Evolutionary conservation across 2,329 filamentous ascomycete genomes (phyloP), one percentile per base, ranked within the genome.

Genomic region (Aspergillus melleus): DNA sequence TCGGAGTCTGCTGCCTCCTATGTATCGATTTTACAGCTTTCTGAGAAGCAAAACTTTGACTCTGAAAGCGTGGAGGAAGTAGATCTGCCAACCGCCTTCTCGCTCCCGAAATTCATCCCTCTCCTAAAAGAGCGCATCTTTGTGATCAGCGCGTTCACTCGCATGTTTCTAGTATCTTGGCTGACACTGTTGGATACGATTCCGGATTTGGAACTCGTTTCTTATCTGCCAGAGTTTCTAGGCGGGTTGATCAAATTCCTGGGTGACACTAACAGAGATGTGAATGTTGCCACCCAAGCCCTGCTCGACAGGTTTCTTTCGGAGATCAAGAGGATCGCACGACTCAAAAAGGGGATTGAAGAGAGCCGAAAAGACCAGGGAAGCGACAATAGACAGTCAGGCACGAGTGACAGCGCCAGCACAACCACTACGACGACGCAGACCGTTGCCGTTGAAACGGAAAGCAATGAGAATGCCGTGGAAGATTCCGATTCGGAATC

Each of bases 151-250:
- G 93, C 96, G 0, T 98, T 96, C 72, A 97, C 94, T 3, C 85
- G 95, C 54, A 96, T 91, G 14, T 99, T 99, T 69, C 83, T 99
- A 14, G 95, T 99, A 2, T 92, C 92, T 32, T 99, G 95, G 95
- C 91, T 99, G 60, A 96, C 90, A 4, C 79, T 99, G 16, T 83
- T 99, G 20, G 95, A 99, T 74, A 97, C 93, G 1, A 98, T 99
- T 67, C 95, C 95, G 0, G 96, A 99, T 72, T 82, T 99, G 47
- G 96, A 99, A 75, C 86, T 99, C 20, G 94, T 99, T 42, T 90
- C 91, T 3, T 96, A 92, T 73, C 80, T 99, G 24, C 96, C 95
- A 1, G 92, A 94, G 53, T 99, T 99, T 70, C 82, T 99, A 1
- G 90, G 88, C 26, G 95, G 94, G 0, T 79, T 99, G 47, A 87